Evolutionary conservation across 2,329 filamentous ascomycete genomes (phyloP).

Genomic region (Byssothecium circinans): DNA sequence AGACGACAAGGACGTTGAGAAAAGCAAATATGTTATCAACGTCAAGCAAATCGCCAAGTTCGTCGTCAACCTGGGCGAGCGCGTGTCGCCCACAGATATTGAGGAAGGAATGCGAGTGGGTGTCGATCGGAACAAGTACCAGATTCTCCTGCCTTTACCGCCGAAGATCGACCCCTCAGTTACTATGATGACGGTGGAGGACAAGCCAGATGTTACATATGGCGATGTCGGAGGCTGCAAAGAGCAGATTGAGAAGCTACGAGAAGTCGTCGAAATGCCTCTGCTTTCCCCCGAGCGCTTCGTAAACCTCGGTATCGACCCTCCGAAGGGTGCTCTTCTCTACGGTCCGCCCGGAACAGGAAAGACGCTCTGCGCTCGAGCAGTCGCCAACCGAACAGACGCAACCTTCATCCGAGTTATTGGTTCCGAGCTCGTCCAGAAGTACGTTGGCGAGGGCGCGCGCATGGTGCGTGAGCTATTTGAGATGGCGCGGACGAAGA

Average conservation of each 20-base stretch:
- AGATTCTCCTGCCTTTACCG: conserved; percentile 92
- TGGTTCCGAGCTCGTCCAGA: conserved; percentile 95
- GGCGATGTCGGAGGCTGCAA: conserved; percentile 99
- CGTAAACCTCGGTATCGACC: conserved; percentile 97
- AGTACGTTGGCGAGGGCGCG: conserved; percentile 97
- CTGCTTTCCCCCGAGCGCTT: conserved; percentile 94
- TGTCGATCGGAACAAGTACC: conserved; percentile 98
- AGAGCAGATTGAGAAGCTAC: conserved; percentile 98
- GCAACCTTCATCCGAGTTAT: conserved; percentile 99
- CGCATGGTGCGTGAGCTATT: conserved; percentile 98
- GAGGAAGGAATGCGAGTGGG: conserved; percentile 99
- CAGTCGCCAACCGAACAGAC: conserved; percentile 96
- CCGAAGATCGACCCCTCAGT: conserved; percentile 99
- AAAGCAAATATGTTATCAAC: conserved; percentile 99
- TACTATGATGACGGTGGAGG: conserved; percentile 99
- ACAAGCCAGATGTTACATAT: conserved; percentile 99
- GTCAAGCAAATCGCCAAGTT: conserved; percentile 99
- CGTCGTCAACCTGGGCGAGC: conserved; percentile 94
- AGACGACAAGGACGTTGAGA: conserved; percentile 91
- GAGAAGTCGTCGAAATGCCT: conserved; percentile 98
- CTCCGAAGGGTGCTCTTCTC: conserved; percentile 92
- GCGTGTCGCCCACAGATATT: conserved; percentile 97
- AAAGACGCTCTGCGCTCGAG: conserved; percentile 96
- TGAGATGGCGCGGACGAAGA: conserved; percentile 99
- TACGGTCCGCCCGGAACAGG: conserved; percentile 98